Base-by-base conservation (phyloP, 345 rosid species). In the Iberis pinnata region DNA sequence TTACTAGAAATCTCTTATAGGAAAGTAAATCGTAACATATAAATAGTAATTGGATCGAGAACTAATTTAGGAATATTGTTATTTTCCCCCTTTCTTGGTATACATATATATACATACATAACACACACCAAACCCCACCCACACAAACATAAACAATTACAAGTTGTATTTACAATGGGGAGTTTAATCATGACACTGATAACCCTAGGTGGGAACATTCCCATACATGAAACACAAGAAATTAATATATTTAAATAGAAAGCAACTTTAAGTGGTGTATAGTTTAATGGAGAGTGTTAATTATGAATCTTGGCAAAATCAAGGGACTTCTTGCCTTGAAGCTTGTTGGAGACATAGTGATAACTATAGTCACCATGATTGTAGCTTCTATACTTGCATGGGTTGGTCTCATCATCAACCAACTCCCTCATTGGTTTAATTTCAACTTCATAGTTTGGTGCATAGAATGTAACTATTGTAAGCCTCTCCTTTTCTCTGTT, bases 401-500 rank as follows among this genome's bases (percentile, higher is more conserved):
- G 95, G 63, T 78, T 87, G 60, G 72, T 73, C 64, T 78, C 79
- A 64, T 80, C 81, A 64, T 82, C 82, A 75, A 84, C 80, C 60
- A 90, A 32, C 56, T 82, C 92, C 43, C 66, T 31, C 78, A 90
- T 68, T 32, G 98, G 96, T 19, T 87, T 95, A 18, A 90, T 63
- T 60, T 90, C 83, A 26, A 79, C 53, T 32, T 90, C 96, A 46
- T 90, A 90, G 85, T 80, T 80, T 18, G 98, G 98, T 33, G 96
- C 96, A 67, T 90, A 90, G 63, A 90, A 90, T 36, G 92, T 87
- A 65, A 80, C 98, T 6, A 90, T 82, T n/a, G 95, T 87, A 41
- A 90, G 85, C 10, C 96, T 76, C 69, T 82, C 96, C 12, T 62
- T 78, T 58, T 84, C 87, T 59, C 43, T 49, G 60, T 84, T 75